These are phyloP conservation scores for Dactylellina sp. DNA, from an alignment of 2,329 filamentous ascomycete genomes.

Conservation along the genomic window DNA sequence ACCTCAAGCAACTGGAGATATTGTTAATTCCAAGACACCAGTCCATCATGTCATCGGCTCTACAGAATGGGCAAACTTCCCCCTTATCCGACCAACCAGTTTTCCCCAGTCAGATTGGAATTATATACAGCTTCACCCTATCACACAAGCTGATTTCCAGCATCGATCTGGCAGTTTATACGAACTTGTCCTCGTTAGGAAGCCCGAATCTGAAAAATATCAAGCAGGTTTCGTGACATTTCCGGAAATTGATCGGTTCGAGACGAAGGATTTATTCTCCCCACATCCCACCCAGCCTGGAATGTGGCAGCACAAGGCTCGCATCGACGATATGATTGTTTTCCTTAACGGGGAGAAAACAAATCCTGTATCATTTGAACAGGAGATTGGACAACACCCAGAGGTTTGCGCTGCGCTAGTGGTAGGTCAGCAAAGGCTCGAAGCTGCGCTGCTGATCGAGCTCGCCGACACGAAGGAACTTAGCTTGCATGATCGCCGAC, in stretches of 20 bases:
- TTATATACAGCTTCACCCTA: constrained; percentile 1
- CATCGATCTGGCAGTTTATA: constrained; percentile 6
- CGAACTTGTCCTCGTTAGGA: constrained; percentile 1
- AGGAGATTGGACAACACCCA: constrained; percentile 64
- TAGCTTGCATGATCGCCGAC: constrained; percentile 57
- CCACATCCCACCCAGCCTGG: constrained; percentile 58
- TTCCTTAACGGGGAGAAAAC: constrained; percentile 69
- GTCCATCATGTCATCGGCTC: background rate
- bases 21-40: constrained; percentile 8
- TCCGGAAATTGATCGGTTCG: constrained; percentile 58
- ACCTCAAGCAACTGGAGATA: background rate
- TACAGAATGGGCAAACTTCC: constrained; percentile 4
- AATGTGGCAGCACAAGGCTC: constrained; percentile 59
- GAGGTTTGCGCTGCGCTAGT: constrained; percentile 65
- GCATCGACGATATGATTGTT: constrained; percentile 67
- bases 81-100: background rate
- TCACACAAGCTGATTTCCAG: background rate
- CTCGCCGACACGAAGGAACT: constrained; percentile 59
- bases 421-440: constrained; percentile 66
- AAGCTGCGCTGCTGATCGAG: constrained; percentile 68
- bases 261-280: constrained; percentile 60
- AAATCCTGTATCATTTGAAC: constrained; percentile 67
- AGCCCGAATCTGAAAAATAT: background rate
- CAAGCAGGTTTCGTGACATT: constrained; percentile 60
- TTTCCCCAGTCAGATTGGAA: background rate